A percentile compares a stretch with the other conserved stretches of the same genome.
phyloP scores from a whole-genome alignment of 306 rosid species.

The Rosa multiflora region DNA sequence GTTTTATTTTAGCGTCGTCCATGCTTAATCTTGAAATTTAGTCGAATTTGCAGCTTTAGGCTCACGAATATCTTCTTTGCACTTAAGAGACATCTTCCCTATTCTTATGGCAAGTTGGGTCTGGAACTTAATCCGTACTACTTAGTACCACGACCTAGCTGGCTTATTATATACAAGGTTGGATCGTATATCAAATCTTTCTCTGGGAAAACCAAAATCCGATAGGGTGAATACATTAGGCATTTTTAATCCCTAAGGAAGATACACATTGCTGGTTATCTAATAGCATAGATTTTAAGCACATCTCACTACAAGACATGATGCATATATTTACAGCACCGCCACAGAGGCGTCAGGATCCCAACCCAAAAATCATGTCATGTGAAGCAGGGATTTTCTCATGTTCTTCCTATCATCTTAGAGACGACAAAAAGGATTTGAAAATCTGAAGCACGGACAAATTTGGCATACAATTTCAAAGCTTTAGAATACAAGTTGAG shows the following conservation, averaged over 20 bases:
- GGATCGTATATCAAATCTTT: slow-evolving; percentile 12
- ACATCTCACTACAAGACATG: neutral
- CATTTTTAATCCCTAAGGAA: neutral
- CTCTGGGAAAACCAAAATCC: neutral
- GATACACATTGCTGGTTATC: neutral
- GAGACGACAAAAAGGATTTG: neutral
- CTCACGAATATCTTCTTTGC: neutral
- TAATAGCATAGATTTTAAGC: slow-evolving; percentile 12
- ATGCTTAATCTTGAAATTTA: neutral
- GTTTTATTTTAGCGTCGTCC: too few relatives aligned
- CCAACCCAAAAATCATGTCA: slow-evolving; percentile 23
- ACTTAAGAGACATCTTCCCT: neutral
- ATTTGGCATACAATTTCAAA: neutral
- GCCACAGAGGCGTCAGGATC: slow-evolving; percentile 7
- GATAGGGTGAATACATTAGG: neutral
- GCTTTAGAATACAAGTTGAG: neutral
- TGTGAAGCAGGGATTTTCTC: slow-evolving; percentile 30
- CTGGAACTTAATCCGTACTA: slow-evolving; percentile 3
- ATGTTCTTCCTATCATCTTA: slow-evolving; percentile 16
- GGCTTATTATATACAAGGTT: neutral
- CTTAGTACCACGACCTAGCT: slow-evolving; percentile 6
- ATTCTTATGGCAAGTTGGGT: neutral
- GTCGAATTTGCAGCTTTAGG: neutral
- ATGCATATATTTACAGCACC: slow-evolving; percentile 12
- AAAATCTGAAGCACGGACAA: neutral